Evolutionary conservation across 2,329 filamentous ascomycete species (phyloP), one percentile per base, ranked within the genome.

Genomic region (Didymella keratinophila): DNA sequence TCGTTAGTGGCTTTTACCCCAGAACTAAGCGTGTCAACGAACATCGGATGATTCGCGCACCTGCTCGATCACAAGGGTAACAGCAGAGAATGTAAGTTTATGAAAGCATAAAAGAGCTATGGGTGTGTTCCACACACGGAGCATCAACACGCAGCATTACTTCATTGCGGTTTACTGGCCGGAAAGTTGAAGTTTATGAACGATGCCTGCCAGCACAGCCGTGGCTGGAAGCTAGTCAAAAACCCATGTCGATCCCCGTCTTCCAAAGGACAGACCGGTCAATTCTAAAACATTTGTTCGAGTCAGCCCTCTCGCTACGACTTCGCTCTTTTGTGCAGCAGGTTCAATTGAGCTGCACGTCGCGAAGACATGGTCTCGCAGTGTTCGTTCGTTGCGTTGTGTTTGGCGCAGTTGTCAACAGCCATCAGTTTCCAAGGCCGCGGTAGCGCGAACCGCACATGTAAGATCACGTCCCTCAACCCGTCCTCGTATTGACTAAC

Each of bases 401-500:
- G 57, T 56, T 47, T 68, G 46, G 59, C 60, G 43, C 62, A 61
- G 44, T 30, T 56, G 36, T 50, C 68, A 23, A 58, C 60, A 42
- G 62, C 67, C 42, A 60, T 61, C 56, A 63, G 57, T 41, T 67
- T 71, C 62, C 67, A 62, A 48, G 57, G 56, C 50, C 62, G 62
- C 45, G 60, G 65, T 63, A 67, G 62, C 64, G 62, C 45, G 32
- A 59, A 61, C 56, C 34, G 56, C 28, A 66, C 63, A 56, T 68
- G 71, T 72, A 69, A 65, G 65, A 56, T 64, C 58, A 53, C 50
- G 56, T 52, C 36, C 39, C 28, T 53, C 49, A 49, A 58, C 59
- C 62, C 58, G 57, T 43, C 52, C 56, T 66, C 63, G 67, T 67
- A 67, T 70, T 65, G 54, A 43, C 71, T 72, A 67, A 74, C 61